Conservation (phyloP, 306 rosid genomes). For the Biancaea sappan region DNA sequence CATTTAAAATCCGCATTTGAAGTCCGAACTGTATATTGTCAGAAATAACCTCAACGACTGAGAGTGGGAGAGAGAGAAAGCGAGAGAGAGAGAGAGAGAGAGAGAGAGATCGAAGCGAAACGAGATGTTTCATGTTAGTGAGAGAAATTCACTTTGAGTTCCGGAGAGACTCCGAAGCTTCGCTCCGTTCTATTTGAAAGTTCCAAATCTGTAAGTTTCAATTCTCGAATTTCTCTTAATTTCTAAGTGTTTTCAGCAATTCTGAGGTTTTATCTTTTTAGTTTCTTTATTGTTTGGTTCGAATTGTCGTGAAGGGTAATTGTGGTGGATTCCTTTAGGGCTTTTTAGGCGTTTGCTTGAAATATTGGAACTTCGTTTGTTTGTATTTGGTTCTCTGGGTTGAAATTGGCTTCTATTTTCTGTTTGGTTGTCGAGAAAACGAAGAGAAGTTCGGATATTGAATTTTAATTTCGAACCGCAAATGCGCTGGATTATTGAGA, state of each 20-base stretch:
- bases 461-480: conserved; percentile 10
- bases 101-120: background rate
- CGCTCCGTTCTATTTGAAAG: conserved; percentile 33
- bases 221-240: background rate
- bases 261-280: background rate
- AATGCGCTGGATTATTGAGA: conserved; percentile 14
- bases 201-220: conserved; percentile 54
- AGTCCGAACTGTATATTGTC: conserved; percentile 57
- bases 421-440: conserved; percentile 23
- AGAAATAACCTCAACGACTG: conserved; percentile 25
- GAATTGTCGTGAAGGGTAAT: conserved; percentile 14
- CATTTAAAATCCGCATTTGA: conserved; percentile 80
- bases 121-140: conserved; percentile 19
- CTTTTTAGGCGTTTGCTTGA: conserved; percentile 21
- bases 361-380: conserved; percentile 7
- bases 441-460: conserved; percentile 25
- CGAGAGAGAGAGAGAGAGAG: background rate
- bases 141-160: background rate
- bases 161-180: conserved; percentile 39
- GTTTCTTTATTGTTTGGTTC: conserved; percentile 21
- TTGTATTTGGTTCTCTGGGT: conserved; percentile 19
- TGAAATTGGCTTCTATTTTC: background rate
- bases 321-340: conserved; percentile 53
- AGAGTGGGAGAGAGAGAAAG: background rate
- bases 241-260: background rate